Evolutionary conservation across 345 rosid genomes (phyloP).

Genomic region (Physaria fendleri): DNA sequence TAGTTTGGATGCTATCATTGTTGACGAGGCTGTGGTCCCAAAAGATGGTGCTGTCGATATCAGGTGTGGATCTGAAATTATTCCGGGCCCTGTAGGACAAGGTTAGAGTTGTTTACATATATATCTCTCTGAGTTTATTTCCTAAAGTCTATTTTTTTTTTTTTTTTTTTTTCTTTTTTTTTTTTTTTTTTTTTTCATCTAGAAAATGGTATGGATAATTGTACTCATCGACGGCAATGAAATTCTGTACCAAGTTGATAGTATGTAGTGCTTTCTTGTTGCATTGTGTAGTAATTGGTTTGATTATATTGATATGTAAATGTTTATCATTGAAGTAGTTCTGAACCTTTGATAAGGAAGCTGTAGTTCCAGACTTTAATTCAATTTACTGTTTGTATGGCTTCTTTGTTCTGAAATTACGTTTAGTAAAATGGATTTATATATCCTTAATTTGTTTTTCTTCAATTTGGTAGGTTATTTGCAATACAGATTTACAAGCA

Average conservation of each 20-base stretch:
- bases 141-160: not conserved
- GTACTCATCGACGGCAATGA: not conserved
- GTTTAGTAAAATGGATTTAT: not conserved
- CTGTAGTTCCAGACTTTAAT: not conserved
- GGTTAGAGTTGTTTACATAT: slow-evolving; percentile 36
- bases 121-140: not conserved
- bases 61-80: slow-evolving; percentile 59
- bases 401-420: not conserved
- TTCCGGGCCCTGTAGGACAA: slow-evolving; percentile 50
- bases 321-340: slow-evolving; percentile 1
- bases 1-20: slow-evolving; percentile 58
- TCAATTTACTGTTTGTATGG: not conserved
- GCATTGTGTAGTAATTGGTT: not conserved
- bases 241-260: not conserved
- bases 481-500: slow-evolving; percentile 61
- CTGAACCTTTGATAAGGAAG: slow-evolving; percentile 1
- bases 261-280: not conserved
- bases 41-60: slow-evolving; percentile 44
- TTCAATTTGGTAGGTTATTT: slow-evolving; percentile 42
- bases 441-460: not conserved
- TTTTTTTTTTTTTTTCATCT: too few species aligned
- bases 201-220: not conserved
- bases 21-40: slow-evolving; percentile 44
- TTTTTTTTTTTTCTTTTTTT: too few species aligned
- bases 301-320: not conserved